phyloP scores from a whole-genome alignment of 192 early-diverging fungal genomes.

The Allomyces arbusculus region DNA sequence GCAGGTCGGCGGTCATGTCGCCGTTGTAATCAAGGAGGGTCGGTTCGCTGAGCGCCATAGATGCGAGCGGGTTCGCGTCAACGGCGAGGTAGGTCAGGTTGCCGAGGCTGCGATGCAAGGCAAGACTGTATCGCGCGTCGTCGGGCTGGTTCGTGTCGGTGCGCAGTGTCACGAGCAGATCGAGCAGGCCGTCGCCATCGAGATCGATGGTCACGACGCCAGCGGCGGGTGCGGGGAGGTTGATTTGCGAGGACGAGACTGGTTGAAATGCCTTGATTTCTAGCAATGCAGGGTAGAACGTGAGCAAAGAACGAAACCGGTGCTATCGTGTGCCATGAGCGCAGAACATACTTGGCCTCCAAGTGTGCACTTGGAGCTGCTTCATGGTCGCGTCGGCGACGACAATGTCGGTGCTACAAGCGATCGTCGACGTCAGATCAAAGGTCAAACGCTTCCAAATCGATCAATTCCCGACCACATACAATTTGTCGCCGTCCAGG shows the following conservation, averaged over 20 bases:
- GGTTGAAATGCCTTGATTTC: background rate
- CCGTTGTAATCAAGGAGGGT: slow-evolving; percentile 39
- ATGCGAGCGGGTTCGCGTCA: background rate
- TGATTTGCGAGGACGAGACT: background rate
- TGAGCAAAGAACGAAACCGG: background rate
- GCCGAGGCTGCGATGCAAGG: background rate
- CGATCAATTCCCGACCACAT: background rate
- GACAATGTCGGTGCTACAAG: background rate
- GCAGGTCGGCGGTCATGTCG: slow-evolving; percentile 34
- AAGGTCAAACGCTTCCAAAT: background rate
- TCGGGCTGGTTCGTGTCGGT: background rate
- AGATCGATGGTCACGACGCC: background rate
- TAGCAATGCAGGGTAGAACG: background rate
- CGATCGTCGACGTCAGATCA: background rate
- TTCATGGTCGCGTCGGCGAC: background rate
- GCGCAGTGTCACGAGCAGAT: background rate
- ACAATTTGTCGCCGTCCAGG: background rate
- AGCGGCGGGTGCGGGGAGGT: background rate
- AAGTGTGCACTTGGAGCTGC: background rate
- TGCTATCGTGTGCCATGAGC: too few species aligned
- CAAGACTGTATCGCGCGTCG: background rate
- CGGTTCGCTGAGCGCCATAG: slow-evolving; percentile 15
- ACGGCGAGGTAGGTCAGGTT: background rate
- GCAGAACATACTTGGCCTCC: background rate
- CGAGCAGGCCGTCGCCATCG: background rate